Evolutionary conservation across 768 basidiomycete species (phyloP), one percentile per base, ranked within the genome.

Genomic region (Mycena rebaudengoi): DNA sequence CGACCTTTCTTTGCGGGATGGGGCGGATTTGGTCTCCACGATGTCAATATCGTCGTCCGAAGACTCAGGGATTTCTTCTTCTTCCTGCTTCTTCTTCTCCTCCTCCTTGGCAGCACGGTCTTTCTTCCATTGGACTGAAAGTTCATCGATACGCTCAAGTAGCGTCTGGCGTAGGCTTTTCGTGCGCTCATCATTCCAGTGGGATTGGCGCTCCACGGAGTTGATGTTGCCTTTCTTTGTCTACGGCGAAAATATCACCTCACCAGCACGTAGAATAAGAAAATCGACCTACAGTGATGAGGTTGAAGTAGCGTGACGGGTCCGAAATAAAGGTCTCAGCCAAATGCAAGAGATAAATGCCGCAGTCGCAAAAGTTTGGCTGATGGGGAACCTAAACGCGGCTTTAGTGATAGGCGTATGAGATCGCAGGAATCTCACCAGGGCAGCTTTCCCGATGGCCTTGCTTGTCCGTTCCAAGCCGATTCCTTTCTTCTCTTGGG

Each of bases 341-440:
- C 51, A 94, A 94, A 71, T 99, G 95, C 12, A 99, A 80, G 13
- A 99, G 82, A 74, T 94, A 99, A 28, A 98, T 74, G 7, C 98
- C 98, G 68, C 98, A 99, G 74, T 98, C 96, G 71, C 90, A 93
- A 66, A 82, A 93, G 72, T 99, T 98, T 16, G 88, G 87, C 72
- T 99, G 98, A 23, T 81, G 79, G 4, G 97, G 97, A 4, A 96
- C 94, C 94, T 97, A 32, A 67, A 18, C 29, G 29, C 32, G 40
- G 6, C 45, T 23, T 16, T 33, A 33, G 45, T 23, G 6, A 26
- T 32, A 25, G n/a, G 5, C 3, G 49, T 35, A n/a, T 14, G 50
- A 20, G 4, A 33, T 35, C 16, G 37, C 26, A 39, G 50, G 28
- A 29, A 64, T 11, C 81, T 37, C 68, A 91, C 92, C 52, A 79